These are phyloP conservation scores for Dactylonectria estremocensis DNA, from an alignment of 2,329 filamentous ascomycete species.

Conservation along the genomic window DNA sequence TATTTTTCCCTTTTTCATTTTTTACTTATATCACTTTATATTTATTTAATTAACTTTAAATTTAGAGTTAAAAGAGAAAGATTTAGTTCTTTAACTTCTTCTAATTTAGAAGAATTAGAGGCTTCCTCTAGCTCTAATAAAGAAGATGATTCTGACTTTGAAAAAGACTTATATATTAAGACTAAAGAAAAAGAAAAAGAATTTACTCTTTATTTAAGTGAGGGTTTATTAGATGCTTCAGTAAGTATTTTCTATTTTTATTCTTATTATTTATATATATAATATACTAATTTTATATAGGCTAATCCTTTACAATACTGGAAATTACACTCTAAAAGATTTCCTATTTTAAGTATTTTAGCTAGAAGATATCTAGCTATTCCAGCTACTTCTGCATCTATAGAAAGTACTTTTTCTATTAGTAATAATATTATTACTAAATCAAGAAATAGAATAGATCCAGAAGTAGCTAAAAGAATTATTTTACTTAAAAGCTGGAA, in stretches of 20 bases:
- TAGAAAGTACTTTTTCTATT: constrained; percentile 11
- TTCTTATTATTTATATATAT: background rate
- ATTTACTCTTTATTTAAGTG: too few relatives aligned
- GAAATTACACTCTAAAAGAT: constrained; percentile 5
- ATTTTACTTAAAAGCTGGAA: constrained; percentile 4
- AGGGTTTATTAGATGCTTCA: too few relatives aligned
- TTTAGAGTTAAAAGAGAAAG: too few relatives aligned
- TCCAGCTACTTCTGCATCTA: constrained; percentile 3
- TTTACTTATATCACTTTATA: too few relatives aligned
- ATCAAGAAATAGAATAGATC: background rate
- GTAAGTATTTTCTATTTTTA: background rate
- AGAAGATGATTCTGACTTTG: constrained; percentile 1
- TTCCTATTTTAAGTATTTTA: constrained; percentile 14
- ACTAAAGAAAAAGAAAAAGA: too few relatives aligned
- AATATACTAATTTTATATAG: too few relatives aligned
- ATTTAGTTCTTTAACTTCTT: too few relatives aligned
- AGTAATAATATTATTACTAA: too few relatives aligned
- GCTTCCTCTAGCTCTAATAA: background rate
- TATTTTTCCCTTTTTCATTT: background rate
- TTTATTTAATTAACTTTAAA: background rate
- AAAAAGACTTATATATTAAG: background rate
- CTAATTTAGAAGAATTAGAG: too few relatives aligned
- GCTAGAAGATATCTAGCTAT: constrained; percentile 3
- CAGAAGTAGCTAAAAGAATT: constrained; percentile 4
- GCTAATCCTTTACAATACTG: too few relatives aligned